Evolutionary conservation across 2,329 filamentous ascomycete species (phyloP).

Genomic region (Ceratocystiopsis minuta): DNA sequence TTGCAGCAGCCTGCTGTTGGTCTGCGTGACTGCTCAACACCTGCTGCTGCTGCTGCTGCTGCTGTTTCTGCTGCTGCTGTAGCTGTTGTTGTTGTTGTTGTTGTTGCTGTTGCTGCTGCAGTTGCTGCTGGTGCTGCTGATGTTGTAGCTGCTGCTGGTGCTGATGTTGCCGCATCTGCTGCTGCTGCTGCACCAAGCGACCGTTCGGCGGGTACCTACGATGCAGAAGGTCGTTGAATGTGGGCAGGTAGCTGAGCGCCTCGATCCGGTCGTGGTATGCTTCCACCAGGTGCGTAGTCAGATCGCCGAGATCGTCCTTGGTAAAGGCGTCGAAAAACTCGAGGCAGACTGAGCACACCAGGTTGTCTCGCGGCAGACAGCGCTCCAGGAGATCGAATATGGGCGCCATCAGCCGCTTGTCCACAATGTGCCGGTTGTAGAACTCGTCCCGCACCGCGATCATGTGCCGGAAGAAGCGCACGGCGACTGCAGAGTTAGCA

Average conservation of each 20-base stretch:
- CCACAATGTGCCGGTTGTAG: conserved; percentile 68
- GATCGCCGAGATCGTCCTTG: conserved; percentile 60
- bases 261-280: conserved; percentile 64
- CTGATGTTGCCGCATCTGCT: background rate
- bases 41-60: conserved; percentile 1
- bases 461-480: conserved; percentile 85
- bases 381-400: conserved; percentile 70
- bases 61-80: background rate
- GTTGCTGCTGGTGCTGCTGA: background rate
- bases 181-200: background rate
- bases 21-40: background rate
- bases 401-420: conserved; percentile 65
- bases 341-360: conserved; percentile 82
- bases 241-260: conserved; percentile 64
- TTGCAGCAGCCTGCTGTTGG: background rate
- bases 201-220: conserved; percentile 3
- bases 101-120: background rate
- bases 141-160: conserved; percentile 44
- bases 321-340: conserved; percentile 89
- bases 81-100: conserved; percentile 1
- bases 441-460: conserved; percentile 79
- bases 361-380: conserved; percentile 80
- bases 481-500: conserved; percentile 39
- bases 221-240: conserved; percentile 55
- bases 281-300: conserved; percentile 70